Conservation (phyloP, 2,329 filamentous ascomycete genomes). For the Hypoxylon sp. region DNA sequence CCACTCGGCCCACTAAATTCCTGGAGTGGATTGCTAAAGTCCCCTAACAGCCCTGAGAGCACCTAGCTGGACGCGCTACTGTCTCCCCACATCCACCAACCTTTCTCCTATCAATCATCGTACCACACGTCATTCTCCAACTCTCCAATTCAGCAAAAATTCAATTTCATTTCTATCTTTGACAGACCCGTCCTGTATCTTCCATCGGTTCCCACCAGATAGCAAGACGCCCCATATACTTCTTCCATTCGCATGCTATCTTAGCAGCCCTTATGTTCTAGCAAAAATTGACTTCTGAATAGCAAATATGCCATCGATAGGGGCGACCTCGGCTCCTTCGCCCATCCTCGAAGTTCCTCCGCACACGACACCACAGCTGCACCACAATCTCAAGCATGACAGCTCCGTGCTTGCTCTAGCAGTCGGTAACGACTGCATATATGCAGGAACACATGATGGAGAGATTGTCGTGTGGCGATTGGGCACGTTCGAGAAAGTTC, state of each 20-base stretch:
- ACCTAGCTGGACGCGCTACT: constrained; percentile 22
- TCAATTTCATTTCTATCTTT: constrained; percentile 1
- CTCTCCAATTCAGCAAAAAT: constrained; percentile 18
- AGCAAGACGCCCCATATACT: neutral
- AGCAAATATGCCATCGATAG: constrained; percentile 45
- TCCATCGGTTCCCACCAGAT: neutral
- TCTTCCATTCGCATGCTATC: neutral
- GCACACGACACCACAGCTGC: constrained; percentile 68
- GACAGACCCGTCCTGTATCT: neutral
- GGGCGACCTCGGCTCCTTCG: constrained; percentile 41
- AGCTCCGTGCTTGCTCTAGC: constrained; percentile 86
- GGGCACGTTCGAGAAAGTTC: constrained; percentile 84
- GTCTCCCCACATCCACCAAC: constrained; percentile 29
- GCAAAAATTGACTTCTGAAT: constrained; percentile 27
- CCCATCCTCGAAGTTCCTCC: constrained; percentile 49
- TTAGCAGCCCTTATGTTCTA: constrained; percentile 15
- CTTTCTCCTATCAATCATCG: constrained; percentile 21
- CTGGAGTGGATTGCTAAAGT: constrained; percentile 18
- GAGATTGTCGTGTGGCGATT: constrained; percentile 94
- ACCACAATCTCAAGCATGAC: constrained; percentile 81
- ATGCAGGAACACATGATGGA: constrained; percentile 91
- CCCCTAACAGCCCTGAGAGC: constrained; percentile 21
- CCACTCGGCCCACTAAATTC: constrained; percentile 27
- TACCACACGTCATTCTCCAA: constrained; percentile 37
- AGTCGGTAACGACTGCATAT: constrained; percentile 84